phyloP scores from a whole-genome alignment of 306 rosid genomes.

The Pachyrhizus erosus region DNA sequence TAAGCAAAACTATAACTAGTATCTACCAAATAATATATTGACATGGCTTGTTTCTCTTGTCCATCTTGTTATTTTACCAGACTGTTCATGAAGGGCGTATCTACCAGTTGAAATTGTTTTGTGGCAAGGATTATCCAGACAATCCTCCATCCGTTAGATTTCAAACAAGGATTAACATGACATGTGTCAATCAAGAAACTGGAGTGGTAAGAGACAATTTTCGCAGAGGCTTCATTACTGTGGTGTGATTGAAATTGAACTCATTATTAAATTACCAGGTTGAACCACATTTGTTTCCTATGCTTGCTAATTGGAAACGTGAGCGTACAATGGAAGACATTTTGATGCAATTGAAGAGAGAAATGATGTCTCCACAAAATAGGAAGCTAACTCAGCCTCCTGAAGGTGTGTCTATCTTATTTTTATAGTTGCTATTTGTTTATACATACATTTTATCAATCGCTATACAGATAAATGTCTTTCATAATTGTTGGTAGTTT shows the following conservation, averaged over 20 bases:
- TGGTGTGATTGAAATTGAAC: conserved; percentile 42
- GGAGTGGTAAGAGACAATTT: conserved; percentile 74
- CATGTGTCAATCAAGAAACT: conserved; percentile 85
- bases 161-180: conserved; percentile 93
- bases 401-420: conserved; percentile 67
- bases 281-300: conserved; percentile 87
- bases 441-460: neutral
- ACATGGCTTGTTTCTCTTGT: conserved; percentile 26
- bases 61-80: conserved; percentile 55
- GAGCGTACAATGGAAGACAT: conserved; percentile 92
- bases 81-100: conserved; percentile 97
- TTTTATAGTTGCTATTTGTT: neutral
- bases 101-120: conserved; percentile 90
- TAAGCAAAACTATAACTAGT: neutral
- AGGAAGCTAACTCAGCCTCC: conserved; percentile 93
- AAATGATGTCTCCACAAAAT: conserved; percentile 92
- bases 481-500: neutral
- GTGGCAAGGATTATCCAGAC: conserved; percentile 94
- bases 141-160: conserved; percentile 94
- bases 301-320: conserved; percentile 95
- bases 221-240: conserved; percentile 9
- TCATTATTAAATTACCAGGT: conserved; percentile 65
- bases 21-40: conserved; percentile 12
- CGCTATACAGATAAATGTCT: neutral
- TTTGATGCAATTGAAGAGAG: conserved; percentile 91